phyloP scores from a whole-genome alignment of 2,329 filamentous ascomycete species.

The Cryphonectria carpinicola region DNA sequence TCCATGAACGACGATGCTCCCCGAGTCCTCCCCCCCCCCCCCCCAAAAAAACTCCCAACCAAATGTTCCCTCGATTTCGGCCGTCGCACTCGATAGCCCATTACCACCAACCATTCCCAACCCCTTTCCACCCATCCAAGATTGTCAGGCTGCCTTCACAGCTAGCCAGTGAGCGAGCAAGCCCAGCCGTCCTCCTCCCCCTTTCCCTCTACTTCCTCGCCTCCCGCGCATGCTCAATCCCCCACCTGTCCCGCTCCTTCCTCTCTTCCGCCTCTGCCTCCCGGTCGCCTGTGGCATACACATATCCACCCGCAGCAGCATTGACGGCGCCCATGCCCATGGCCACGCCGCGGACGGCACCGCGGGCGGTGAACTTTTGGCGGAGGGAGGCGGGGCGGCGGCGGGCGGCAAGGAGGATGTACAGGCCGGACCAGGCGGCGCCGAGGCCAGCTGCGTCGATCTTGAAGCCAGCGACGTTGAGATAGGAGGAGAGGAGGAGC shows the following conservation, averaged over 20 bases:
- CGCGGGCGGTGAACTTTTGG: conserved; percentile 49
- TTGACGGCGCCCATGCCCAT: conserved; percentile 55
- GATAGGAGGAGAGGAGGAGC: conserved; percentile 60
- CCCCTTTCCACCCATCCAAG: background rate
- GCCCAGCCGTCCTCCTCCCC: background rate
- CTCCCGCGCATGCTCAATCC: conserved; percentile 34
- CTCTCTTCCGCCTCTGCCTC: conserved; percentile 54
- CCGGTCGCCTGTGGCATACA: conserved; percentile 56
- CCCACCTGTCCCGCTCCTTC: conserved; percentile 56
- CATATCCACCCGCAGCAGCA: conserved; percentile 53
- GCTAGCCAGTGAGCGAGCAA: background rate
- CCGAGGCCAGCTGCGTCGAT: conserved; percentile 60
- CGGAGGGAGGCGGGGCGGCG: conserved; percentile 41
- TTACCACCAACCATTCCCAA: background rate
- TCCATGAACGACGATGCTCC: background rate
- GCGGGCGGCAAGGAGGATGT: conserved; percentile 58
- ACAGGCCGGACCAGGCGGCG: conserved; percentile 61
- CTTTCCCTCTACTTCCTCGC: conserved; percentile 2
- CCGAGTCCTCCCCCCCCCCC: background rate
- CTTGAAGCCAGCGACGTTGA: conserved; percentile 62
- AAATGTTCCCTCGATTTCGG: background rate
- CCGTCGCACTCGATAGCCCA: background rate
- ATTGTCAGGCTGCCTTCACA: background rate
- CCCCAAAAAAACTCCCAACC: background rate
- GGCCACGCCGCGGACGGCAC: conserved; percentile 54